Percentiles rank a stretch among this genome's conserved stretches.
phyloP scores from a whole-genome alignment of 2,329 filamentous ascomycete genomes.

The Apiospora koreana region DNA sequence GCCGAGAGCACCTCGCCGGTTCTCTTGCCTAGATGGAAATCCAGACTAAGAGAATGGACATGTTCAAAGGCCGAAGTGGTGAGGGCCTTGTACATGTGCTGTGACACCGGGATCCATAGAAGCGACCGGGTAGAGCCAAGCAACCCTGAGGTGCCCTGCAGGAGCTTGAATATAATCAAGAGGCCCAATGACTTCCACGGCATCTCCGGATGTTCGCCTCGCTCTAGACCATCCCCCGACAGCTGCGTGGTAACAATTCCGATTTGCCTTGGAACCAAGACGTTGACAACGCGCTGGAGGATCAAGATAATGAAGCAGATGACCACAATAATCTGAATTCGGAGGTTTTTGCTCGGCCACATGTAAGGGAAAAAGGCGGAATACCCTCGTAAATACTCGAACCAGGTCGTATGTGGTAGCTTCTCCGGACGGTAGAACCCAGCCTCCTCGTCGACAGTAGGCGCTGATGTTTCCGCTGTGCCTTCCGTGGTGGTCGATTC shows the following conservation, averaged over 20 bases:
- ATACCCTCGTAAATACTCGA: constrained; percentile 92
- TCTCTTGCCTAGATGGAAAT: constrained; percentile 95
- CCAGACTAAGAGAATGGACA: constrained; percentile 90
- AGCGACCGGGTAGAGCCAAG: constrained; percentile 80
- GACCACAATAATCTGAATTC: constrained; percentile 76
- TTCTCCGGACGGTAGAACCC: constrained; percentile 90
- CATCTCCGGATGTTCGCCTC: constrained; percentile 50
- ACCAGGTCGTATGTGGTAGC: constrained; percentile 87
- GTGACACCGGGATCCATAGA: constrained; percentile 94
- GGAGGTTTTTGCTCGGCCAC: constrained; percentile 80
- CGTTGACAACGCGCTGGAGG: constrained; percentile 80
- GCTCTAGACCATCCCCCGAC: constrained; percentile 47
- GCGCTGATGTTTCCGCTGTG: constrained; percentile 21
- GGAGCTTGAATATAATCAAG: constrained; percentile 75
- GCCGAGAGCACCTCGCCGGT: constrained; percentile 96
- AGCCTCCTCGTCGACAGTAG: constrained; percentile 59
- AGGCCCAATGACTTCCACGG: constrained; percentile 76
- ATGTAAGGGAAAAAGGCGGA: constrained; percentile 94
- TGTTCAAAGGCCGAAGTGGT: constrained; percentile 97
- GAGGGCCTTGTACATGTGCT: constrained; percentile 93
- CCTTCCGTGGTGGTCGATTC: constrained; percentile 12
- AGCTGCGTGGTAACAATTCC: constrained; percentile 78
- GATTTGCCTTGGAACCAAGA: constrained; percentile 81
- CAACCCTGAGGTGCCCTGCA: constrained; percentile 87
- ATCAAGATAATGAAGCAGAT: constrained; percentile 81